Conservation (phyloP, 371 early-diverging fungal genomes). For the Dinochytrium kinnereticum region DNA sequence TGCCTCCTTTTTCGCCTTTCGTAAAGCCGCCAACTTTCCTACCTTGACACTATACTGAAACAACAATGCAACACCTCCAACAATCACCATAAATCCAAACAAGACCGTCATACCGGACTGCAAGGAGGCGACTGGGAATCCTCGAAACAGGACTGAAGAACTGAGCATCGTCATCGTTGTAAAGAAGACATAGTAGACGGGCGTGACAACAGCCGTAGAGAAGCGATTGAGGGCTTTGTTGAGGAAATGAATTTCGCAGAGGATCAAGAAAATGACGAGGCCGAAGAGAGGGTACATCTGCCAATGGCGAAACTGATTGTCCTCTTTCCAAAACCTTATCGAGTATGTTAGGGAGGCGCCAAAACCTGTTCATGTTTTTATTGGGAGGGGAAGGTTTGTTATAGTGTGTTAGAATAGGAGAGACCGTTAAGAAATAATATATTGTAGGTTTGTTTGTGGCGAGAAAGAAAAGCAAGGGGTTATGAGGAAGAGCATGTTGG, state of each 20-base stretch:
- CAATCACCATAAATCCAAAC: constrained; percentile 52
- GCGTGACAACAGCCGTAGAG: constrained; percentile 57
- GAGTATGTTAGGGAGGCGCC: constrained; percentile 42
- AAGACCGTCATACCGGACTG: constrained; percentile 37
- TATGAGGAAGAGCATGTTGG: background rate
- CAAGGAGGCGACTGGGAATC: constrained; percentile 41
- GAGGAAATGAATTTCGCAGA: constrained; percentile 50
- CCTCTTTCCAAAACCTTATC: constrained; percentile 24
- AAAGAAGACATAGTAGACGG: constrained; percentile 61
- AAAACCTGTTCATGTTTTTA: too few relatives aligned
- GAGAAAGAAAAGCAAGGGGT: too few relatives aligned
- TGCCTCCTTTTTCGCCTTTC: constrained; percentile 5
- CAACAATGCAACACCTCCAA: constrained; percentile 41
- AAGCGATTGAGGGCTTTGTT: constrained; percentile 55
- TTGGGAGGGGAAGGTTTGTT: too few relatives aligned
- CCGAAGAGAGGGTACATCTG: too few relatives aligned
- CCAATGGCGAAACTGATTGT: constrained; percentile 51
- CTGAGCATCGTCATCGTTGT: constrained; percentile 53
- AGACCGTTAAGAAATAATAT: too few relatives aligned
- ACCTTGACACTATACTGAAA: constrained; percentile 28
- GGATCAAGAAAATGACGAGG: constrained; percentile 38
- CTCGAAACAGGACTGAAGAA: constrained; percentile 51
- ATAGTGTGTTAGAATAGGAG: too few relatives aligned
- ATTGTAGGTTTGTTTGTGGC: too few relatives aligned
- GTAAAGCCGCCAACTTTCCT: background rate